Conservation (phyloP, 768 basidiomycete genomes). For the Strobilomyces echinocephalus region DNA sequence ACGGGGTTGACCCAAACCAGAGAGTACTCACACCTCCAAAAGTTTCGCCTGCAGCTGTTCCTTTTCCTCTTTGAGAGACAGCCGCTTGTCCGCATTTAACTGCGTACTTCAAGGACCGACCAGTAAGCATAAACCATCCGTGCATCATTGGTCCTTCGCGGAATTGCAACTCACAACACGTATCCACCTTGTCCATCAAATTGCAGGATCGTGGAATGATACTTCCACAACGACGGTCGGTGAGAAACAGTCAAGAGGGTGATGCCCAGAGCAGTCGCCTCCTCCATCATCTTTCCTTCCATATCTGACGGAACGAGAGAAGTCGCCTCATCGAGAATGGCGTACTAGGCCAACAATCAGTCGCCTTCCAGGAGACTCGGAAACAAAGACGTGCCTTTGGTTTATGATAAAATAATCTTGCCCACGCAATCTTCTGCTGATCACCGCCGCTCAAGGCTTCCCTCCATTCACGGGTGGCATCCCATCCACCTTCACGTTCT, state of each 20-base stretch:
- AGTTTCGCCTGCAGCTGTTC: constrained; percentile 81
- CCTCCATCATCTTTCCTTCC: constrained; percentile 93
- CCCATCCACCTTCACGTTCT: constrained; percentile 96
- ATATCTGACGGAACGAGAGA: constrained; percentile 89
- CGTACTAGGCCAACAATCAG: constrained; percentile 56
- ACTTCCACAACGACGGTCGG: constrained; percentile 90
- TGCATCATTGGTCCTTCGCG: not conserved
- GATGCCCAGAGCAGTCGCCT: constrained; percentile 81
- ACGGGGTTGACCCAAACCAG: not conserved
- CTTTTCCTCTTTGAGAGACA: constrained; percentile 93
- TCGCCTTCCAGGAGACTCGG: not conserved
- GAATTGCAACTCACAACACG: constrained; percentile 65
- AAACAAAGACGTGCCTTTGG: constrained; percentile 61
- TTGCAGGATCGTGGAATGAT: constrained; percentile 83
- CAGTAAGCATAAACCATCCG: not conserved
- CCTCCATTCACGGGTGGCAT: constrained; percentile 84
- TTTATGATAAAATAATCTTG: constrained; percentile 88
- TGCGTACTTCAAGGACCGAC: constrained; percentile 54
- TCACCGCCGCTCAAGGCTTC: constrained; percentile 92
- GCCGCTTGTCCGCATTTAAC: constrained; percentile 82
- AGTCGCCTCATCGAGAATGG: constrained; percentile 95
- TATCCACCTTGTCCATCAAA: constrained; percentile 95
- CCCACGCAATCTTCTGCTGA: constrained; percentile 97
- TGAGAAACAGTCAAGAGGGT: constrained; percentile 94
- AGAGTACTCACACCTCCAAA: constrained; percentile 68